Base-by-base conservation (phyloP, 2,329 filamentous ascomycete genomes). In the Rhinocladiella mackenziei region DNA sequence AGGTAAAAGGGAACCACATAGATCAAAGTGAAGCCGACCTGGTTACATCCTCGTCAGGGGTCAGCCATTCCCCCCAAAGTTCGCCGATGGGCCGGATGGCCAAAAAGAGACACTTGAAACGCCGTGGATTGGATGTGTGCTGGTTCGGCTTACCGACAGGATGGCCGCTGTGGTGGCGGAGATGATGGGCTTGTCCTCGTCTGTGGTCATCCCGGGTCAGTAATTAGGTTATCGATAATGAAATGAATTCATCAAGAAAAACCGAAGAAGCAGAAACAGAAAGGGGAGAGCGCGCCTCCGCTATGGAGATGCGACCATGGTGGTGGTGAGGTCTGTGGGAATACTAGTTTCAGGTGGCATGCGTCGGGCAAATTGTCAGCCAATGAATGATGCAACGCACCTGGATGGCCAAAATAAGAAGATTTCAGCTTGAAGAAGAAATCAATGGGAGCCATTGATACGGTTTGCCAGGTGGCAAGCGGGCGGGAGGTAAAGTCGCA, bases 1-100 rank as follows among this genome's bases (percentile, higher is more conserved):
- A 91, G 73, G 71, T 98, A 96, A 66, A 97, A 88, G 17, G 92
- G 91, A 3, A 86, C 71, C 58, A 98, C 86, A 69, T 97, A 98
- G 69, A 88, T 69, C 56, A 89, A 65, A n/a, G 88, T 94, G 67
- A 94, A 94, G 50, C 82, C 66, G 51, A 89, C 69, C 86, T 56
- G 43, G 34, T 41, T 22, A 23, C 25, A 19, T 28, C n/a, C 10
- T 22, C 26, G 43, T 45, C 33, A 45, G 34, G 30, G 11, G 23
- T 36, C 5, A 15, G 11, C 32, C 25, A 13, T 25, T 13, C 20
- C 33, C n/a, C n/a, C n/a, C n/a, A n/a, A n/a, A n/a, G n/a, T n/a
- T n/a, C n/a, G n/a, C n/a, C n/a, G n/a, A n/a, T n/a, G n/a, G n/a
- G n/a, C n/a, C n/a, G 23, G 23, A 26, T 8, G 23, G 23, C 23